Evolutionary conservation across 2,329 filamentous ascomycete species (phyloP).

Genomic region (Colletotrichum cuscutae): DNA sequence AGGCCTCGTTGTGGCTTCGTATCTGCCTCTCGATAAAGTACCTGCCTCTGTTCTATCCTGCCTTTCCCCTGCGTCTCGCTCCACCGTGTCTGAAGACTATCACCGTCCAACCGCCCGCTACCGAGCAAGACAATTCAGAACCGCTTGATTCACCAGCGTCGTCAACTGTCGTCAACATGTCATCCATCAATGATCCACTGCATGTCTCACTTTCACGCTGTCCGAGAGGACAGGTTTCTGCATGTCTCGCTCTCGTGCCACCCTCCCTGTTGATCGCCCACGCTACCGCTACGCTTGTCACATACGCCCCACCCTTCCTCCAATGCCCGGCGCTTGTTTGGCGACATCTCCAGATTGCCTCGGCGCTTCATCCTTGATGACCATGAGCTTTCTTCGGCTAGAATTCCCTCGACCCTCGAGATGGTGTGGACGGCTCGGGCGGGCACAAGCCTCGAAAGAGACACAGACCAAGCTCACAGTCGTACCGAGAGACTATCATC

Average conservation of each 20-base stretch:
- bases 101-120: conserved; percentile 17
- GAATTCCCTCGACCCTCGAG: background rate
- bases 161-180: conserved; percentile 27
- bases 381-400: background rate
- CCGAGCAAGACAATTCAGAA: conserved; percentile 3
- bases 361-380: conserved; percentile 14
- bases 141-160: conserved; percentile 3
- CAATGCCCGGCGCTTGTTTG: conserved; percentile 35
- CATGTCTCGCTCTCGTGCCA: conserved; percentile 43
- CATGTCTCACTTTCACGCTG: conserved; percentile 48
- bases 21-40: background rate
- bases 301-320: conserved; percentile 33
- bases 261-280: conserved; percentile 36
- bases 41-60: background rate
- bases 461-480: background rate
- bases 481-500: background rate
- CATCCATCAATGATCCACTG: conserved; percentile 42
- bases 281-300: conserved; percentile 35
- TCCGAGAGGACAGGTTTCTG: conserved; percentile 48
- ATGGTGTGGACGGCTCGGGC: conserved; percentile 2
- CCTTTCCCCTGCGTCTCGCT: conserved; percentile 19
- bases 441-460: background rate
- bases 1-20: background rate
- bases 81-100: background rate
- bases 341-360: conserved; percentile 16